Base-by-base conservation (phyloP, 129 eudicot genomes). In the Helichrysum umbraculigerum region DNA sequence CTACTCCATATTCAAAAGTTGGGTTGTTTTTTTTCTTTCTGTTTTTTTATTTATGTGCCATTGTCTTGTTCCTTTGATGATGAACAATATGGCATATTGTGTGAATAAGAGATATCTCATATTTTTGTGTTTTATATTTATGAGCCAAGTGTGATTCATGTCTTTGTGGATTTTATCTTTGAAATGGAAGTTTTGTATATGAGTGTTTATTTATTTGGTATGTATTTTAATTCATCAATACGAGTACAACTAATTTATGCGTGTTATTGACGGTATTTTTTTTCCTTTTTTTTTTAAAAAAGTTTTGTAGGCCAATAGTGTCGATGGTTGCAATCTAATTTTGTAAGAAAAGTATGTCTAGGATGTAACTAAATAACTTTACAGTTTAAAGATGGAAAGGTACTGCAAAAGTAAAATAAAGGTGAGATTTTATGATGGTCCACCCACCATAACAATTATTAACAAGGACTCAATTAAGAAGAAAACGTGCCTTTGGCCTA, bases 1-100 rank as follows among this genome's bases (percentile, higher is more conserved):
- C 34, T 65, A 63, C 77, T 59, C 76, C 17, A 67, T 54, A 65
- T 41, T 76, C 72, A 75, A 65, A 74, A 75, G 51, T 64, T 64
- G 72, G 50, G 71, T 63, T 54, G 30, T 61, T 7, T 8, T 20
- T 74, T 5, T 29, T 9, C 28, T 14, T 15, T 3, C 19, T 64
- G 12, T 73, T 15, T 54, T 57, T 7, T 19, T 19, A 57, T 47
- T 47, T 14, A 3, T 12, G n/a, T 41, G 62, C 52, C 50, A 28
- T 2, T 28, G 70, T 65, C 44, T 64, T 64, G 42, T 64, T 64
- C 69, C 39, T 35, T 58, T 19, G 39, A 73, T 21, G 42, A 71
- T 61, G 71, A 71, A 58, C 75, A 74, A 42, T 47, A 47, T 47
- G n/a, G n/a, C 54, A 47, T 47, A 4, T 14, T 47, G 54, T 47